Evolutionary conservation across 805 yeast genomes (phyloP), one percentile per base, ranked within the genome.

Genomic region (Cyberlindnera bimundalis): DNA sequence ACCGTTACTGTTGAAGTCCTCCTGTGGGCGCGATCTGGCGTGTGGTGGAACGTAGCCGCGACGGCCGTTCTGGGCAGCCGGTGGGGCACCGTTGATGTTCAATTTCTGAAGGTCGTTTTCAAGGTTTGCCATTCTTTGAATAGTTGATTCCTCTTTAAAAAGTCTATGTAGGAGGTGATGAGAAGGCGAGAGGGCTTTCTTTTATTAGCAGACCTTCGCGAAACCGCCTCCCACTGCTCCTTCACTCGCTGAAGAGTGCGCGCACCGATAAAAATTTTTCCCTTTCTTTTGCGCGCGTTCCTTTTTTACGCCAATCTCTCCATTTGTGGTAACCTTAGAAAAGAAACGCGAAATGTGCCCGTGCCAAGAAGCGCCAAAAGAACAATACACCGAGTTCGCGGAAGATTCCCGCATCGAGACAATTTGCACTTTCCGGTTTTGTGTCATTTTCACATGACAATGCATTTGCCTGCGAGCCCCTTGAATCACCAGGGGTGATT

Each of bases 41-140:
- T 77, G 81, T 50, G 83, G 83, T 34, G 82, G 83, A 30, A 75
- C 78, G 61, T 78, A 77, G 28, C 71, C 64, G 14, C 59, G 50
- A 29, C 62, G 53, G 39, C 56, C 49, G 32, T 52, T 35, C 57
- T 36, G 46, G 47, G 19, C 25, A 31, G 8, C 28, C 33, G 16
- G 31, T 18, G 13, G 29, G 24, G 26, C 30, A 13, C 20, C 34
- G 36, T 33, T 33, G 28, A 78, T 71, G 57, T 70, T 73, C 54
- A 79, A 70, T 58, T 77, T 71, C 64, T 72, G 71, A 73, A 79
- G 67, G 58, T 74, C 71, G 61, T 73, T 69, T 53, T 77, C 67
- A 60, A 79, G 53, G 60, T 78, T 80, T 57, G 82, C 65, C 84
- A 60, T 74, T 50, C 25, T 48, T 29, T 29, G 15, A 9, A 23